Conservation (phyloP, 768 basidiomycete genomes). For the Hygrocybe punicea region DNA sequence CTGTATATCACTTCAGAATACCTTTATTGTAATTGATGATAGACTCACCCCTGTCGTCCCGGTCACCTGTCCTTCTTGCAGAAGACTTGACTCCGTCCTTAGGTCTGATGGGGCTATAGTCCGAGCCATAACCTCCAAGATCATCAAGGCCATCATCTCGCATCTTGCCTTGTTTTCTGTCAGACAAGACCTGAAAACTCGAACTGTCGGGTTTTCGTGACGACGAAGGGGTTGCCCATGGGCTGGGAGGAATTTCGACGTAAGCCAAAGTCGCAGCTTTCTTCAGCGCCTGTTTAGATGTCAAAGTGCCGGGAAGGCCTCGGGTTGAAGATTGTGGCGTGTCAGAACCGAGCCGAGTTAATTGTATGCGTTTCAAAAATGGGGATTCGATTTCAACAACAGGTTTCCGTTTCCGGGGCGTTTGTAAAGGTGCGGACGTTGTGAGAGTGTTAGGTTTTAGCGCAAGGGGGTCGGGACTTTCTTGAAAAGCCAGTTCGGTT, state of each 20-base stretch:
- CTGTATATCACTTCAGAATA: slow-evolving; percentile 31
- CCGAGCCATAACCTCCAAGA: slow-evolving; percentile 58
- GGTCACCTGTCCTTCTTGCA: slow-evolving; percentile 61
- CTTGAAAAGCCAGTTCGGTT: slow-evolving; percentile 25
- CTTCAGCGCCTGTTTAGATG: slow-evolving; percentile 29
- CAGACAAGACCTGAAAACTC: slow-evolving; percentile 6
- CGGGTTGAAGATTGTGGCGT: slow-evolving; percentile 25
- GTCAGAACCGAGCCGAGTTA: slow-evolving; percentile 25
- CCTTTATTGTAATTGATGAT: neutral
- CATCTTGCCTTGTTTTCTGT: slow-evolving; percentile 24
- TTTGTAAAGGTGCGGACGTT: slow-evolving; percentile 31
- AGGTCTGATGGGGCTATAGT: slow-evolving; percentile 32
- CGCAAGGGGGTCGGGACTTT: slow-evolving; percentile 59
- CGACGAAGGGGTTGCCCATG: slow-evolving; percentile 46
- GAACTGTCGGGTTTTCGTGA: slow-evolving; percentile 27
- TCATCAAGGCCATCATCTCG: slow-evolving; percentile 33
- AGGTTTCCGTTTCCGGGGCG: slow-evolving; percentile 71
- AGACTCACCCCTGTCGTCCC: slow-evolving; percentile 67
- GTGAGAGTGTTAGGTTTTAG: slow-evolving; percentile 32
- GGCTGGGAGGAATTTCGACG: slow-evolving; percentile 45
- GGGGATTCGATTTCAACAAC: slow-evolving; percentile 59
- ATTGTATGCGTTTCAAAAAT: slow-evolving; percentile 55
- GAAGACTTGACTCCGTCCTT: slow-evolving; percentile 46
- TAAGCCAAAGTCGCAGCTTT: slow-evolving; percentile 42
- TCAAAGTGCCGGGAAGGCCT: slow-evolving; percentile 14